Conservation (phyloP, 1,284 basidiomycete genomes). For the Moesziomyces sp. region DNA sequence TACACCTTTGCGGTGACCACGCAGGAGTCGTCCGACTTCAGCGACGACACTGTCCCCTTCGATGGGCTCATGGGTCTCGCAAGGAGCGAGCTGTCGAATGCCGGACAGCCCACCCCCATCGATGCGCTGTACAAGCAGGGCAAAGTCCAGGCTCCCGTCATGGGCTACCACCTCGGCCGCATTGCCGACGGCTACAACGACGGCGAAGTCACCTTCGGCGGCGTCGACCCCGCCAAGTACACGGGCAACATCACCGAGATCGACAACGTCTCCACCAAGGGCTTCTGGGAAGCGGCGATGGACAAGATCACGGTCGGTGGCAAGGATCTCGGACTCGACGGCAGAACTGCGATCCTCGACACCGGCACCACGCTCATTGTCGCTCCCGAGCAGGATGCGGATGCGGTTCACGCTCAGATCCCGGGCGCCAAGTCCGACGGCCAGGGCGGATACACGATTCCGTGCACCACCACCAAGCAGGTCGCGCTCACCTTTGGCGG, state of each 20-base stretch:
- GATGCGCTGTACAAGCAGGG: constrained; percentile 77
- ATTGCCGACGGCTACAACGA: constrained; percentile 76
- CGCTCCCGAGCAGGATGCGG: constrained; percentile 70
- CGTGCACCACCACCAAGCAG: constrained; percentile 77
- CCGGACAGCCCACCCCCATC: constrained; percentile 77
- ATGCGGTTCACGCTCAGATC: constrained; percentile 74
- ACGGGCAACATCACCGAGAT: constrained; percentile 60
- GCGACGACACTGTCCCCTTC: constrained; percentile 71
- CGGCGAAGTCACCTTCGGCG: constrained; percentile 82
- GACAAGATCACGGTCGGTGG: constrained; percentile 75
- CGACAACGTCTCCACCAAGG: constrained; percentile 65
- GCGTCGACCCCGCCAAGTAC: constrained; percentile 76
- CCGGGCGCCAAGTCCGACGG: constrained; percentile 72
- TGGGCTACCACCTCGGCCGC: constrained; percentile 83
- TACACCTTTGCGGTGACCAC: constrained; percentile 81
- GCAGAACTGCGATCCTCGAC: constrained; percentile 62
- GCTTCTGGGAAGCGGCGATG: constrained; percentile 83
- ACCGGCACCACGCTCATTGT: constrained; percentile 69
- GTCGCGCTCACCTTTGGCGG: constrained; percentile 79
- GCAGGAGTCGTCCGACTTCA: constrained; percentile 76
- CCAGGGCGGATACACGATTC: constrained; percentile 75
- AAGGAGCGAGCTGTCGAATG: constrained; percentile 71
- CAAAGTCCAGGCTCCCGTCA: constrained; percentile 77
- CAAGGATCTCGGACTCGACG: constrained; percentile 72
- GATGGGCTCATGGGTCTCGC: constrained; percentile 84